These are phyloP conservation scores for Neospermospora avenae DNA, from an alignment of 2,329 filamentous ascomycete species.

Conservation along the genomic window DNA sequence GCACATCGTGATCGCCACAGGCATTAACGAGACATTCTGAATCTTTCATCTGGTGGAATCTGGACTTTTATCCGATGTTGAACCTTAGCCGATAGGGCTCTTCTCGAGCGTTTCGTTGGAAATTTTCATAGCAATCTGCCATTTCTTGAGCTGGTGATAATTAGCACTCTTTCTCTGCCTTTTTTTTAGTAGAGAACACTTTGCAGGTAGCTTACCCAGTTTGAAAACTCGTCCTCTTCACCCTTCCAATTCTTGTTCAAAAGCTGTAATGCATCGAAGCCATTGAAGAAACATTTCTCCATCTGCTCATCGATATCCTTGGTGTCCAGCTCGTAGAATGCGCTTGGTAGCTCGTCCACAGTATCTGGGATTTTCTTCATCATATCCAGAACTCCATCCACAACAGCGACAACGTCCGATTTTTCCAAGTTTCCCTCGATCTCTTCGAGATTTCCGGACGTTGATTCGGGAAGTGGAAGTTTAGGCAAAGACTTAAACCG, in stretches of 20 bases:
- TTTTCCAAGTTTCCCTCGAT: slow-evolving; percentile 15
- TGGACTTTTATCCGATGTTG: not conserved
- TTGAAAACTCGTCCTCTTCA: slow-evolving; percentile 70
- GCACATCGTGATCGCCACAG: too few species aligned
- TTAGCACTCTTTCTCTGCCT: slow-evolving; percentile 2
- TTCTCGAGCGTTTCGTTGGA: not conserved
- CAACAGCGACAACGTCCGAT: slow-evolving; percentile 33
- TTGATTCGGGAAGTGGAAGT: slow-evolving; percentile 40
- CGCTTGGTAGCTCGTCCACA: slow-evolving; percentile 66
- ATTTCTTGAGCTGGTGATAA: slow-evolving; percentile 28
- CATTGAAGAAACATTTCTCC: slow-evolving; percentile 57
- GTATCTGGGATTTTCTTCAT: slow-evolving; percentile 61
- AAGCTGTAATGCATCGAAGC: slow-evolving; percentile 53
- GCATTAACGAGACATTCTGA: too few species aligned
- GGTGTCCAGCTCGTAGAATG: slow-evolving; percentile 68
- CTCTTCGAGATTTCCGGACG: slow-evolving; percentile 21
- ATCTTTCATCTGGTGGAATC: too few species aligned
- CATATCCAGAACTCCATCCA: slow-evolving; percentile 55
- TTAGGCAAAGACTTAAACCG: slow-evolving; percentile 58
- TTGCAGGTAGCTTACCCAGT: slow-evolving; percentile 53
- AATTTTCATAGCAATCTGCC: slow-evolving; percentile 31
- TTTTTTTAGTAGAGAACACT: not conserved
- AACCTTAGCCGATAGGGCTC: not conserved
- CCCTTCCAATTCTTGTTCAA: slow-evolving; percentile 60
- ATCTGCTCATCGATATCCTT: slow-evolving; percentile 56